Evolutionary conservation across 2,329 filamentous ascomycete species (phyloP).

Genomic region (Lomentospora prolificans): DNA sequence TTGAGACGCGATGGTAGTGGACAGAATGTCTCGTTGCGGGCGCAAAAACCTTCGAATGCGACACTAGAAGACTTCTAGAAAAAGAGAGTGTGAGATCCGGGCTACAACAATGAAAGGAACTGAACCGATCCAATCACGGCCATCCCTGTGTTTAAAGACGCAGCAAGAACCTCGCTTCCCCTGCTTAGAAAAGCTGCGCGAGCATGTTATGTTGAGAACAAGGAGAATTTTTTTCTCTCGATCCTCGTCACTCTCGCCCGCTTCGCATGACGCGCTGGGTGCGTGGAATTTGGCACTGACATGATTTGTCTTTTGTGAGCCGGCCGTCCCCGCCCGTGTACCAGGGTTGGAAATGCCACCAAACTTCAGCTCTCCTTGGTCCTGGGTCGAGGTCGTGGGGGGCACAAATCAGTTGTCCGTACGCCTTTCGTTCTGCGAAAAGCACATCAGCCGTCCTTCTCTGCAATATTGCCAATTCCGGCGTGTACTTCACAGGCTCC

Average conservation of each 20-base stretch:
- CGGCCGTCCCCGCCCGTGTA: not conserved
- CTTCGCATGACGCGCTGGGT: not conserved
- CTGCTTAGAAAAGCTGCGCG: not conserved
- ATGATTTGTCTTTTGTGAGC: not conserved
- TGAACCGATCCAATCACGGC: not conserved
- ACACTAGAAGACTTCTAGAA: slow-evolving; percentile 2
- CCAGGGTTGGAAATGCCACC: not conserved
- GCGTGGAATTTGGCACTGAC: not conserved
- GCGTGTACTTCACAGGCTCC: no score
- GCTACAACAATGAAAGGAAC: not conserved
- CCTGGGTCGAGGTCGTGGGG: not conserved
- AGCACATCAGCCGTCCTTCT: not conserved
- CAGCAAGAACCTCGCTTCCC: not conserved
- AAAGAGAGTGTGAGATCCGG: not conserved
- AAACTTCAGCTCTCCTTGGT: not conserved
- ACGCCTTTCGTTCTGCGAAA: not conserved
- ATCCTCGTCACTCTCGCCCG: not conserved
- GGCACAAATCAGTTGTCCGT: not conserved
- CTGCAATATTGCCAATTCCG: not conserved
- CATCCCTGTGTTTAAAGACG: not conserved
- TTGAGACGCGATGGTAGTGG: not conserved
- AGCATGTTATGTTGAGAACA: no score
- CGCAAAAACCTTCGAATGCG: not conserved
- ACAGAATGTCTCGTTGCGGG: not conserved
- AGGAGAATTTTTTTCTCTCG: not conserved